A percentile compares a stretch with the other conserved stretches of the same genome.
These are phyloP conservation scores for Quercus parvula DNA, from an alignment of 306 rosid species.

Conservation along the genomic window DNA sequence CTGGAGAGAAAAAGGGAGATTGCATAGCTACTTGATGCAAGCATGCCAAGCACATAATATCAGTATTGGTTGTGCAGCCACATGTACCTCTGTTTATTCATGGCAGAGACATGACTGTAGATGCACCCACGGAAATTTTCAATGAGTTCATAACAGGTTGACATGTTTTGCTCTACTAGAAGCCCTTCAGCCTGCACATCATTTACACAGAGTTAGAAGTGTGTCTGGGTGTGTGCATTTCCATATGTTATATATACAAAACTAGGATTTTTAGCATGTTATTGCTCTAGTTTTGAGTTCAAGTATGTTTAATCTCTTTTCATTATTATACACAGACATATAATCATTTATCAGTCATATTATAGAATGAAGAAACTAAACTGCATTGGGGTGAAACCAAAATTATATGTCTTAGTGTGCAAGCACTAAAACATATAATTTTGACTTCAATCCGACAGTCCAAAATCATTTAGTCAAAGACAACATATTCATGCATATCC, in stretches of 20 bases:
- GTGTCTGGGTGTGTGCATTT: background rate
- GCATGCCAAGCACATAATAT: background rate
- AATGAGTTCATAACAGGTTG: constrained; percentile 48
- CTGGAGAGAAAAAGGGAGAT: no score
- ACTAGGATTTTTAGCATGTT: background rate
- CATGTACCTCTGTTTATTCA: constrained; percentile 56
- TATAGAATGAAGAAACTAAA: background rate
- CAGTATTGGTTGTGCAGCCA: background rate
- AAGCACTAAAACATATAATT: no score
- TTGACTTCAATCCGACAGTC: no score
- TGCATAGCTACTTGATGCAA: no score
- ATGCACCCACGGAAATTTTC: constrained; percentile 49
- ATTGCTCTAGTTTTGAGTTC: background rate
- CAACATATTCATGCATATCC: no score
- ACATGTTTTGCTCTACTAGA: constrained; percentile 54
- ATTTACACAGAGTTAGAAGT: constrained; percentile 7
- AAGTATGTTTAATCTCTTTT: background rate
- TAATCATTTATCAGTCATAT: background rate
- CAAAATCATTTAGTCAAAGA: no score
- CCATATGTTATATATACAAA: background rate
- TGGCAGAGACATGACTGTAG: constrained; percentile 43
- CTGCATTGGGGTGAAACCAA: background rate
- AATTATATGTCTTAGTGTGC: no score
- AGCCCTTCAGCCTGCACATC: constrained; percentile 52
- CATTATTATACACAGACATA: background rate